Conservation (phyloP, 176 grass and related monocot species). For the Alopecurus myosuroides region DNA sequence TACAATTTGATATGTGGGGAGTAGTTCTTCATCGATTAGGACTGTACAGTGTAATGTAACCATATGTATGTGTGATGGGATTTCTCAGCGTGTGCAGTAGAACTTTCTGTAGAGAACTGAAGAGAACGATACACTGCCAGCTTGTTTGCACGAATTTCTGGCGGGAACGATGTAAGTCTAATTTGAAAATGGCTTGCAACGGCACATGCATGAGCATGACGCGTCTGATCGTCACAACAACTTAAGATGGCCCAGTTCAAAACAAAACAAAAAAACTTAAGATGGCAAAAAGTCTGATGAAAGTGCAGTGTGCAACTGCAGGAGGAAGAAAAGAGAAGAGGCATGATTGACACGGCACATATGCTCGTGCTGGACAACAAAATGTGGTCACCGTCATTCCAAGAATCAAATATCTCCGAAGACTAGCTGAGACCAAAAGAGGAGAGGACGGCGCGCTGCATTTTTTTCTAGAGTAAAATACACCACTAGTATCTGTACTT, state of each 20-base stretch:
- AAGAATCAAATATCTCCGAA: background rate
- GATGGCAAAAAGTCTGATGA: background rate
- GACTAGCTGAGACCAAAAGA: background rate
- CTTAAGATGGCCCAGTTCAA: background rate
- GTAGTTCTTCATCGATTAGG: too few species aligned
- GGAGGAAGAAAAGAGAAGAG: background rate
- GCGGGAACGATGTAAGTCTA: background rate
- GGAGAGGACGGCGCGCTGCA: background rate
- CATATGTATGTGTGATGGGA: too few species aligned
- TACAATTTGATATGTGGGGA: too few species aligned
- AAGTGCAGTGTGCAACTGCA: background rate
- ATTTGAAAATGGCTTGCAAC: background rate
- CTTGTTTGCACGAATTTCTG: background rate
- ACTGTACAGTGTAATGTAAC: too few species aligned
- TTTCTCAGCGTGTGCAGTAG: background rate
- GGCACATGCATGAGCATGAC: background rate
- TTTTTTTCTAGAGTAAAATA: too few species aligned
- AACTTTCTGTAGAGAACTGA: too few species aligned
- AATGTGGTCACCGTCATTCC: slow-evolving; percentile 9
- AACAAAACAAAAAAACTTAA: too few species aligned
- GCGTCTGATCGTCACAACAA: background rate
- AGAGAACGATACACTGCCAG: too few species aligned
- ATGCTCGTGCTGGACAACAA: background rate
- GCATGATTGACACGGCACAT: background rate
- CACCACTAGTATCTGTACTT: too few species aligned